These are phyloP conservation scores for Hyaloscypha variabilis DNA, from an alignment of 495 filamentous ascomycete genomes.

Conservation along the genomic window DNA sequence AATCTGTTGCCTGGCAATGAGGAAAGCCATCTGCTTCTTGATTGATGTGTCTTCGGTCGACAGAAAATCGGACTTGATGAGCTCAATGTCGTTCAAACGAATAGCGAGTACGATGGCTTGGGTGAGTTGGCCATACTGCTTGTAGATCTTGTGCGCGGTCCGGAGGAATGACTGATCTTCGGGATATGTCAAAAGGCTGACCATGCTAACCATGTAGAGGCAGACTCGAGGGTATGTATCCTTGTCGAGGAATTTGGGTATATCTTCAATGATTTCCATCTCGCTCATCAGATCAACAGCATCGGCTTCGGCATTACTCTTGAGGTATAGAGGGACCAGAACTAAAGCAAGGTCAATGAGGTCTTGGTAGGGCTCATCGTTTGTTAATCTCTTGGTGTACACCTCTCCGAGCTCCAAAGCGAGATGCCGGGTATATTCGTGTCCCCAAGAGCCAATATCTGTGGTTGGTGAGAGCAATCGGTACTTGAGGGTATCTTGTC, in stretches of 20 bases:
- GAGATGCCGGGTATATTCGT: slow-evolving; percentile 96
- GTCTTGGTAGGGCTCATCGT: slow-evolving; percentile 66
- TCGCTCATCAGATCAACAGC: slow-evolving; percentile 97
- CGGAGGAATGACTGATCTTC: slow-evolving; percentile 94
- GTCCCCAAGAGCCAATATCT: slow-evolving; percentile 96
- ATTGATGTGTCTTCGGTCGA: slow-evolving; percentile 79
- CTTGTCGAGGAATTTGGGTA: slow-evolving; percentile 88
- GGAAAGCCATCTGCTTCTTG: slow-evolving; percentile 93
- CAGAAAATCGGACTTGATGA: slow-evolving; percentile 78
- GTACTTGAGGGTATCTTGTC: slow-evolving; percentile 94
- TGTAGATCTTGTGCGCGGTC: slow-evolving; percentile 91
- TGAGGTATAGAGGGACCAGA: slow-evolving; percentile 92
- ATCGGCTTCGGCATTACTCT: slow-evolving; percentile 97
- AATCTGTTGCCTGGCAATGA: slow-evolving; percentile 90
- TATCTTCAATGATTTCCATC: slow-evolving; percentile 91
- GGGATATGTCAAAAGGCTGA: slow-evolving; percentile 93
- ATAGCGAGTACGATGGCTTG: slow-evolving; percentile 95
- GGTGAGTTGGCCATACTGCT: slow-evolving; percentile 83
- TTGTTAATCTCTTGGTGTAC: slow-evolving; percentile 70
- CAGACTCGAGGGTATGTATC: slow-evolving; percentile 93
- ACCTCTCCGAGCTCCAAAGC: slow-evolving; percentile 96
- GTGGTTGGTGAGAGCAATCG: slow-evolving; percentile 85
- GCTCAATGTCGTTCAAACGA: slow-evolving; percentile 79
- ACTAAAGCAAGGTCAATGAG: slow-evolving; percentile 78
- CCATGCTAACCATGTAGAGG: slow-evolving; percentile 99